phyloP scores from a whole-genome alignment of 2,329 filamentous ascomycete genomes.

The Graphilbum ipis-grandicollis region DNA sequence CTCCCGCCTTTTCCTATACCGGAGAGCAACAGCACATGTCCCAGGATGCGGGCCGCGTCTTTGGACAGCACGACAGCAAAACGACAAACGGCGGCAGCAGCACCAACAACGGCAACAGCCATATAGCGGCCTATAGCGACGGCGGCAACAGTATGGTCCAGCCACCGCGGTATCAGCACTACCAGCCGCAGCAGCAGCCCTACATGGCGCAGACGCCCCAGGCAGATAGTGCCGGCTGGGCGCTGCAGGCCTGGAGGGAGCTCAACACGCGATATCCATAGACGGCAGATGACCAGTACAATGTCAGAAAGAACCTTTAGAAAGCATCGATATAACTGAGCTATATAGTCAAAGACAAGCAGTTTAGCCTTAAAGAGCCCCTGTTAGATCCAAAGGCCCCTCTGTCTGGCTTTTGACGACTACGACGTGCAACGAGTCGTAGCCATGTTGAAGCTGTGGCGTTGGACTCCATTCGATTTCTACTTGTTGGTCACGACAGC shows the following conservation, averaged over 20 bases:
- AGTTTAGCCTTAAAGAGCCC: constrained; percentile 3
- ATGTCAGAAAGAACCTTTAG: too few species aligned
- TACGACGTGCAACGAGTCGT: constrained; percentile 15
- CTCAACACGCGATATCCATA: constrained; percentile 2
- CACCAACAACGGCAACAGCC: constrained; percentile 1
- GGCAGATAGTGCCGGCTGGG: constrained; percentile 5
- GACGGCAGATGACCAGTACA: too few species aligned
- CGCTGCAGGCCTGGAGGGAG: constrained; percentile 5
- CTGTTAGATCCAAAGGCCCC: constrained; percentile 8
- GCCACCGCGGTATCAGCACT: background rate
- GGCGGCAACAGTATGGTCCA: background rate
- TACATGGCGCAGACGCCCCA: background rate
- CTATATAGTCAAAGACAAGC: too few species aligned
- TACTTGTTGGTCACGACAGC: background rate
- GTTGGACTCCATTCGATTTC: constrained; percentile 5
- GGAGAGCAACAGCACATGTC: background rate
- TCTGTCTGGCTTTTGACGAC: constrained; percentile 15
- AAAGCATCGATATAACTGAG: too few species aligned
- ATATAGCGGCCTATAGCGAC: constrained; percentile 1
- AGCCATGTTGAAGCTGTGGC: constrained; percentile 15
- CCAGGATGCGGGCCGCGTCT: too few species aligned
- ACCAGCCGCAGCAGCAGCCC: background rate
- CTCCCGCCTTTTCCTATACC: background rate
- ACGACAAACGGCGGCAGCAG: background rate
- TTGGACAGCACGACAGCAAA: background rate